Percentiles rank a stretch among this genome's conserved stretches.
phyloP scores from a whole-genome alignment of 495 filamentous ascomycete species.

The Rhypophila decipiens region DNA sequence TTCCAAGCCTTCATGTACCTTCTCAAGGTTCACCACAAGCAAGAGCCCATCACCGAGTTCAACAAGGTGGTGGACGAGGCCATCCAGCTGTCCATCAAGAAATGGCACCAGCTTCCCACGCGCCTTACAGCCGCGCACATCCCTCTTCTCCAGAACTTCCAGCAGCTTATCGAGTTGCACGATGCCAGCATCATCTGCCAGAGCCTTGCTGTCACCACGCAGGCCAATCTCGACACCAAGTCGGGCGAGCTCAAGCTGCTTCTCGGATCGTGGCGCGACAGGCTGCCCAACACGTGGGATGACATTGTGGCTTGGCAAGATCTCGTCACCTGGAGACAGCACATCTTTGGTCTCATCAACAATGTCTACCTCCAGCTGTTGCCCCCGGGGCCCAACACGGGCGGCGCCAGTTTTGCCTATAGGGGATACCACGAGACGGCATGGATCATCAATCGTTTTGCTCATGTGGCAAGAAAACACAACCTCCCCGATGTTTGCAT shows the following conservation, averaged over 20 bases:
- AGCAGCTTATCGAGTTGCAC: conserved; percentile 95
- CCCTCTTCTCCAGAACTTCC: conserved; percentile 93
- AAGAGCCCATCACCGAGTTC: conserved; percentile 74
- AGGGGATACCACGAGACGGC: conserved; percentile 97
- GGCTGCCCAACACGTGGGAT: conserved; percentile 96
- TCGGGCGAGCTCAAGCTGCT: conserved; percentile 93
- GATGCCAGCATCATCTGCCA: conserved; percentile 93
- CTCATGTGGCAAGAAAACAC: conserved; percentile 95
- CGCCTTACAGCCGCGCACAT: conserved; percentile 94
- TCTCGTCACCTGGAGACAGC: conserved; percentile 96
- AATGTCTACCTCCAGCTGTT: conserved; percentile 81
- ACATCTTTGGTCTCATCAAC: conserved; percentile 98
- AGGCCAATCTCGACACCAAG: conserved; percentile 82
- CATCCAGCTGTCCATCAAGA: conserved; percentile 91
- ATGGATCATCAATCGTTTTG: conserved; percentile 99
- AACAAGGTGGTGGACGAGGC: conserved; percentile 88
- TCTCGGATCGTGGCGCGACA: conserved; percentile 90
- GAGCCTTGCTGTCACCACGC: conserved; percentile 78
- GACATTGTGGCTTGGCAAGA: conserved; percentile 99
- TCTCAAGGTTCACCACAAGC: conserved; percentile 84
- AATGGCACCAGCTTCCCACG: conserved; percentile 94
- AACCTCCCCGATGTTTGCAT: conserved; percentile 96
- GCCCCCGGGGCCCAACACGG: conserved; percentile 71
- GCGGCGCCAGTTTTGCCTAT: conserved; percentile 81
- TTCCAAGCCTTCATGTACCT: conserved; percentile 98